Percentiles rank a stretch among this genome's conserved stretches.
Evolutionary conservation across 352 stramenopile species (phyloP).

Genomic region (Phytophthora niederhauseri): DNA sequence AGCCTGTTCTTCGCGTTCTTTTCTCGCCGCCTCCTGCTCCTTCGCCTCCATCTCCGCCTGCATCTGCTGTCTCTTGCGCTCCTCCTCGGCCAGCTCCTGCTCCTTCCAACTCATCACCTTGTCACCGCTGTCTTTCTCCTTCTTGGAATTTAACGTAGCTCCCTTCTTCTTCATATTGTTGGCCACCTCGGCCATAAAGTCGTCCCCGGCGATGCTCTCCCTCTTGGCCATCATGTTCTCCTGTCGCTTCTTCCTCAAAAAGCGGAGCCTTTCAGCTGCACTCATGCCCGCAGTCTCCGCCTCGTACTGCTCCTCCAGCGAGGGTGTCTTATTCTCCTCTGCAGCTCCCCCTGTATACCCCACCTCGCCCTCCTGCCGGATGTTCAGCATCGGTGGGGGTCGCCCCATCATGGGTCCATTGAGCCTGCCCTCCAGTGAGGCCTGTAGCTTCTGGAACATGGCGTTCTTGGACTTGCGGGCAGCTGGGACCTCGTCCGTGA

Average conservation of each 20-base stretch:
- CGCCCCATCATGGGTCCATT: slow-evolving; percentile 30
- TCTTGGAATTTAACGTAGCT: slow-evolving; percentile 17
- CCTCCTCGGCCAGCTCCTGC: slow-evolving; percentile 37
- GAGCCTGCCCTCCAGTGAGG: slow-evolving; percentile 55
- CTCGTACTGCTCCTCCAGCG: slow-evolving; percentile 54
- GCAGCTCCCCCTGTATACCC: background rate
- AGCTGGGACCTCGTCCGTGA: background rate
- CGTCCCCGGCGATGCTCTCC: slow-evolving; percentile 51
- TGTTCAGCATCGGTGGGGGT: slow-evolving; percentile 40
- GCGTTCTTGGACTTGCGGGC: slow-evolving; percentile 32
- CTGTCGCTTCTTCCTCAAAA: slow-evolving; percentile 65
- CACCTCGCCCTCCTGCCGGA: slow-evolving; percentile 19
- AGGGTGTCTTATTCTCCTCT: slow-evolving; percentile 13
- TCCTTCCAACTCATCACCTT: slow-evolving; percentile 38
- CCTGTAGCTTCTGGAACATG: slow-evolving; percentile 59
- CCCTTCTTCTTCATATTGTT: slow-evolving; percentile 81
- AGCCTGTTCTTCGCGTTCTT: slow-evolving; percentile 34
- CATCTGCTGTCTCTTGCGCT: slow-evolving; percentile 44
- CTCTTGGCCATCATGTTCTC: slow-evolving; percentile 59
- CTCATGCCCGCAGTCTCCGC: slow-evolving; percentile 66
- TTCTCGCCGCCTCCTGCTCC: slow-evolving; percentile 30
- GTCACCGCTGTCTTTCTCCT: slow-evolving; percentile 17
- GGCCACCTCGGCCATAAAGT: slow-evolving; percentile 72
- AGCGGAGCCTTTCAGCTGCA: slow-evolving; percentile 63
- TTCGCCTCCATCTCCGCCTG: slow-evolving; percentile 37